phyloP scores from a whole-genome alignment of 2,329 filamentous ascomycete species.

The Aureobasidium sp. region DNA sequence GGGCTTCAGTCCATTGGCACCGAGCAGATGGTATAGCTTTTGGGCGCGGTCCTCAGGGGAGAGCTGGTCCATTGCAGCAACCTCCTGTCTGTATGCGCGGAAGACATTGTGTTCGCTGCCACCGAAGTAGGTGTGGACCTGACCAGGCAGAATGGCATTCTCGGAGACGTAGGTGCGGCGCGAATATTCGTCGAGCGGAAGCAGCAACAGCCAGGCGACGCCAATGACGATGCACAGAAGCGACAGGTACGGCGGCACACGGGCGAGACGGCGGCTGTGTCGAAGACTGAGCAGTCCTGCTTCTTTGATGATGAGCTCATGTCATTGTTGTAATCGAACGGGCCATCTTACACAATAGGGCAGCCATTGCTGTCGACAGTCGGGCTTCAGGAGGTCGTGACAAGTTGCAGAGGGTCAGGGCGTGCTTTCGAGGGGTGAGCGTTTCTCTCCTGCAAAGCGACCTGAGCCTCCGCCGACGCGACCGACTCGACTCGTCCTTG shows the following conservation, averaged over 20 bases:
- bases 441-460: no score
- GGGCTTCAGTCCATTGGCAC: constrained; percentile 73
- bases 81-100: constrained; percentile 78
- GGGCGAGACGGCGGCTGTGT: constrained; percentile 71
- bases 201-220: constrained; percentile 78
- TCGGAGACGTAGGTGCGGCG: constrained; percentile 93
- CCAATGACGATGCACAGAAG: constrained; percentile 77
- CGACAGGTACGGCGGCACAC: constrained; percentile 80
- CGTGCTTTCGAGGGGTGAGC: background rate
- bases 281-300: constrained; percentile 60
- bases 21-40: constrained; percentile 66
- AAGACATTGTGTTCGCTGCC: constrained; percentile 95
- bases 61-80: constrained; percentile 51
- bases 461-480: background rate
- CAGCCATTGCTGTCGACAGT: constrained; percentile 17
- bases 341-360: constrained; percentile 15
- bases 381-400: background rate
- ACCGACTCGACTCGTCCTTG: background rate
- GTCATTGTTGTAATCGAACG: background rate
- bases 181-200: constrained; percentile 86
- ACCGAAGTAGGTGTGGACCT: constrained; percentile 96
- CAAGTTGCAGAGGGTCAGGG: background rate
- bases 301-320: constrained; percentile 14
- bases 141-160: constrained; percentile 88
- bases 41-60: constrained; percentile 46